Evolutionary conservation across 768 basidiomycete species (phyloP).

Genomic region (Ramaria sp.): DNA sequence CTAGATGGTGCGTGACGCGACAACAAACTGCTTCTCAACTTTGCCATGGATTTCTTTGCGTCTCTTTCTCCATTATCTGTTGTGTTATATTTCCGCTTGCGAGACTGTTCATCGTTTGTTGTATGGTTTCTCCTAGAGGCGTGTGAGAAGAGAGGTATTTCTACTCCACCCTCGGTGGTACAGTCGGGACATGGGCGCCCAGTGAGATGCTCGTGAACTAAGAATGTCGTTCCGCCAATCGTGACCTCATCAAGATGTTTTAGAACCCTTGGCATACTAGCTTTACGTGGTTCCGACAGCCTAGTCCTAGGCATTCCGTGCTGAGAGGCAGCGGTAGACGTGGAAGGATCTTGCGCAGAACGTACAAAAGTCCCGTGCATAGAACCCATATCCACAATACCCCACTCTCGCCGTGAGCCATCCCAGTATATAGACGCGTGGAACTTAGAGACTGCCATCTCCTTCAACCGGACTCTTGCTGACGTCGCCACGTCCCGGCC

Average conservation of each 20-base stretch:
- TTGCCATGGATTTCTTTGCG: constrained; percentile 53
- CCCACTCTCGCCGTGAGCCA: constrained; percentile 45
- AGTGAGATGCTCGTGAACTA: constrained; percentile 57
- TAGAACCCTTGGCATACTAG: constrained; percentile 57
- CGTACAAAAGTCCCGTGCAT: constrained; percentile 71
- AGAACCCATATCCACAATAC: constrained; percentile 75
- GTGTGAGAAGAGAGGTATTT: constrained; percentile 47
- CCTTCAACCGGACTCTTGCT: constrained; percentile 62
- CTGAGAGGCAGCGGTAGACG: constrained; percentile 9
- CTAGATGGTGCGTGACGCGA: constrained; percentile 29
- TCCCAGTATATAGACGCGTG: constrained; percentile 75
- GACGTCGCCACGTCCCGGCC: constrained; percentile 54
- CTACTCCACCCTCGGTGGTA: constrained; percentile 34
- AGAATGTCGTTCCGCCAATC: constrained; percentile 61
- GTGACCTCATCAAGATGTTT: constrained; percentile 54
- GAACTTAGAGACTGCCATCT: constrained; percentile 75
- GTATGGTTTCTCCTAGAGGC: constrained; percentile 14
- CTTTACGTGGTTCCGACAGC: constrained; percentile 51
- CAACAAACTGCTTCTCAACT: constrained; percentile 55
- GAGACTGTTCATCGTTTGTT: constrained; percentile 1
- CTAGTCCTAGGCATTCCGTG: constrained; percentile 29
- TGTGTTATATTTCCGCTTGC: constrained; percentile 19
- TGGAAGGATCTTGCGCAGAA: constrained; percentile 10
- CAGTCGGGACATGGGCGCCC: constrained; percentile 54
- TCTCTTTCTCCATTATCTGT: constrained; percentile 25